Conservation (phyloP, 75 land plant genomes). For the Larix kaempferi region DNA sequence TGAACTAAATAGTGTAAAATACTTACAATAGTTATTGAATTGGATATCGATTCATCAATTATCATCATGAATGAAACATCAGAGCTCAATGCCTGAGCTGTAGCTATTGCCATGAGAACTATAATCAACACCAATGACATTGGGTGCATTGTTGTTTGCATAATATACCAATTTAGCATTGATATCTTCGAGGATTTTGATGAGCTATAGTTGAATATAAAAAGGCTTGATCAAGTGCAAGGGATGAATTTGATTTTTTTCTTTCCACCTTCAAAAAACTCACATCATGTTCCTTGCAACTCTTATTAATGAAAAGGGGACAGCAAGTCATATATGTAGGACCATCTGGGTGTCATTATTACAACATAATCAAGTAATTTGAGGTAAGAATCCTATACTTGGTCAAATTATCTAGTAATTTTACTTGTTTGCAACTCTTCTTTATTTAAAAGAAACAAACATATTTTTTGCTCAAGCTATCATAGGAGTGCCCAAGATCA, state of each 20-base stretch:
- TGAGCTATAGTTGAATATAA: slow-evolving; percentile 22
- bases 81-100: slow-evolving; percentile 64
- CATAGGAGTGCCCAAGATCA: slow-evolving; percentile 50
- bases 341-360: slow-evolving; percentile 34
- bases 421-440: background rate
- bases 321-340: slow-evolving; percentile 59
- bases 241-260: too few relatives aligned
- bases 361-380: slow-evolving; percentile 46
- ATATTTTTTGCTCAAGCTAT: slow-evolving; percentile 29
- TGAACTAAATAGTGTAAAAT: slow-evolving; percentile 60
- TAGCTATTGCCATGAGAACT: slow-evolving; percentile 71
- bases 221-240: too few relatives aligned
- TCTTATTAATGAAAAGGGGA: slow-evolving; percentile 56
- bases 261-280: too few relatives aligned
- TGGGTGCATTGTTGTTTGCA: slow-evolving; percentile 66
- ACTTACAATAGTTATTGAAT: slow-evolving; percentile 61
- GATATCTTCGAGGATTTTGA: slow-evolving; percentile 74
- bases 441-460: too few relatives aligned
- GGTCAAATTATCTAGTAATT: too few relatives aligned
- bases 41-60: slow-evolving; percentile 63
- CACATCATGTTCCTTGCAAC: slow-evolving; percentile 16
- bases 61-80: slow-evolving; percentile 69
- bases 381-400: slow-evolving; percentile 17
- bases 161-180: slow-evolving; percentile 66
- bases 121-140: slow-evolving; percentile 64